A percentile compares a stretch with the other conserved stretches of the same genome.
Evolutionary conservation across 1,284 basidiomycete genomes (phyloP).

Genomic region (Pterulicium gracile): DNA sequence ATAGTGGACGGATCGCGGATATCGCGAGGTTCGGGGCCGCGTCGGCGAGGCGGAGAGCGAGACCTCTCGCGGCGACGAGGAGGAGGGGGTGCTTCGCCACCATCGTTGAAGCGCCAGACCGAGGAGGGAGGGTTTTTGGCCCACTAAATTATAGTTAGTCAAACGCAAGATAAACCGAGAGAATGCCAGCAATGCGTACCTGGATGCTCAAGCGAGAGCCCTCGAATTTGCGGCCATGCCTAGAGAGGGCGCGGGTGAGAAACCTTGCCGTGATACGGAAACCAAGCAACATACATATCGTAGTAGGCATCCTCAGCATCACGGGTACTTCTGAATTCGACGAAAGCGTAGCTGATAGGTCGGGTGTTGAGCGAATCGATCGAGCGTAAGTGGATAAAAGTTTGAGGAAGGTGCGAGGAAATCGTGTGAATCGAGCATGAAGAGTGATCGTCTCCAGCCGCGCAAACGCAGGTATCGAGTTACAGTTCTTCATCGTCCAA

Average conservation of each 20-base stretch:
- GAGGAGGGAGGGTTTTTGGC: conserved; percentile 84
- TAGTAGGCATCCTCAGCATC: conserved; percentile 88
- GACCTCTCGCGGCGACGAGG: conserved; percentile 27
- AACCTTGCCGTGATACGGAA: conserved; percentile 1
- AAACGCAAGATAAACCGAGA: conserved; percentile 3
- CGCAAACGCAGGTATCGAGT: too few species aligned
- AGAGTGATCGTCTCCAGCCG: too few species aligned
- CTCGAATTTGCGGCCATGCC: conserved; percentile 81
- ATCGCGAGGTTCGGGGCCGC: conserved; percentile 26
- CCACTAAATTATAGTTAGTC: conserved; percentile 43
- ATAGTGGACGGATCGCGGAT: conserved; percentile 28
- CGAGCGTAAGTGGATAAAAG: conserved; percentile 14
- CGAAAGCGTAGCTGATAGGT: conserved; percentile 68
- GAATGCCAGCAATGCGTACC: conserved; percentile 25
- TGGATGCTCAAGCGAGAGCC: conserved; percentile 76
- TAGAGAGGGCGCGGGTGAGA: conserved; percentile 20
- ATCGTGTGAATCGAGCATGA: too few species aligned
- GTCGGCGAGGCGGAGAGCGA: conserved; percentile 24
- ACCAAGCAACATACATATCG: conserved; percentile 58
- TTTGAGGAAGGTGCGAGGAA: conserved; percentile 5
- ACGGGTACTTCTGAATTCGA: conserved; percentile 76
- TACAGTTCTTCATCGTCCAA: too few species aligned
- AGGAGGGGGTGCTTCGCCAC: conserved; percentile 42
- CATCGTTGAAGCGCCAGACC: conserved; percentile 69
- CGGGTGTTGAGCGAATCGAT: conserved; percentile 17